Conservation (phyloP, 2,329 filamentous ascomycete species). For the Scytalidium lignicola region DNA sequence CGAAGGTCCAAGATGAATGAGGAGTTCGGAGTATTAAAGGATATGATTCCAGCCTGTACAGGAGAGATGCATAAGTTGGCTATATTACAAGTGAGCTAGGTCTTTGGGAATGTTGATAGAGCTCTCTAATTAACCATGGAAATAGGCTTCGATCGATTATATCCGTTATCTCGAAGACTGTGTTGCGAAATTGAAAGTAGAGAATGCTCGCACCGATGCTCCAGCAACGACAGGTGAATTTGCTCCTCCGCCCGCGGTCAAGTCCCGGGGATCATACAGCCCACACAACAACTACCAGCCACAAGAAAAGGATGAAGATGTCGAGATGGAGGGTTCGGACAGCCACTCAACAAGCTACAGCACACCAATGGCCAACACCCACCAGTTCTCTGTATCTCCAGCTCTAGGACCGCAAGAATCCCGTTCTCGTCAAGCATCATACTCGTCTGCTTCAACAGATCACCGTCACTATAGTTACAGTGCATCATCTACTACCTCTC, state of each 20-base stretch:
- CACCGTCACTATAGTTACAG: conserved; percentile 46
- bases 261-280: conserved; percentile 13
- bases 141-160: conserved; percentile 90
- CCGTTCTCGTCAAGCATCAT: conserved; percentile 43
- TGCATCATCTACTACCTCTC: conserved; percentile 46
- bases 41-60: conserved; percentile 92
- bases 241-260: conserved; percentile 15
- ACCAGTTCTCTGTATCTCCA: conserved; percentile 49
- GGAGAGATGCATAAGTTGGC: conserved; percentile 98
- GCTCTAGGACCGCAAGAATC: conserved; percentile 42
- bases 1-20: conserved; percentile 98
- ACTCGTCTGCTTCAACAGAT: conserved; percentile 44
- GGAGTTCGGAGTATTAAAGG: conserved; percentile 88
- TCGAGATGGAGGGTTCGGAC: conserved; percentile 58
- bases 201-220: conserved; percentile 24
- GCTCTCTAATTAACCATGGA: conserved; percentile 5
- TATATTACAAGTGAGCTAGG: conserved; percentile 70
- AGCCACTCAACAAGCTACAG: conserved; percentile 43
- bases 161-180: conserved; percentile 91
- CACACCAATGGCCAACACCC: conserved; percentile 17
- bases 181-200: conserved; percentile 69
- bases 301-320: conserved; percentile 40
- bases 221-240: conserved; percentile 14
- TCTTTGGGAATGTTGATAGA: neutral
- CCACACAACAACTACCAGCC: conserved; percentile 38